A percentile compares a stretch with the other conserved stretches of the same genome.
These are phyloP conservation scores for Xylaria sp. DNA, from an alignment of 2,329 filamentous ascomycete genomes.

Conservation along the genomic window DNA sequence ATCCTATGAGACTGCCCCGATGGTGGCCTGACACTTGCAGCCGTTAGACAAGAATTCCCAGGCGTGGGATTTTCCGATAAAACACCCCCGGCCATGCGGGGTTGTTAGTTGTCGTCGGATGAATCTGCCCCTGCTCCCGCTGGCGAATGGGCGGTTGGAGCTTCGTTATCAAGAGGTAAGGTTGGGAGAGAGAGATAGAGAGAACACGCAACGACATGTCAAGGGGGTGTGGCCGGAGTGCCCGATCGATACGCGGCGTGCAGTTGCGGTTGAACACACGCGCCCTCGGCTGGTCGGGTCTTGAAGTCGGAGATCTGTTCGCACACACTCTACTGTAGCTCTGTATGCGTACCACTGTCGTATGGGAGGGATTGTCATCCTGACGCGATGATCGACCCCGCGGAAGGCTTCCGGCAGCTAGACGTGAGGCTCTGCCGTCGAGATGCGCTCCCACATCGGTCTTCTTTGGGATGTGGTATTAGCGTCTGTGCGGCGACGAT, in stretches of 20 bases:
- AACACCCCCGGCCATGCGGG: slow-evolving; percentile 26
- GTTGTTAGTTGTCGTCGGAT: slow-evolving; percentile 3
- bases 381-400: slow-evolving; percentile 32
- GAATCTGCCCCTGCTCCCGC: slow-evolving; percentile 4
- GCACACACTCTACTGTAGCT: neutral
- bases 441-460: slow-evolving; percentile 6
- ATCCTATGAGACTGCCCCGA: slow-evolving; percentile 2
- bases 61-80: slow-evolving; percentile 25
- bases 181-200: neutral
- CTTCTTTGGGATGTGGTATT: neutral
- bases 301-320: slow-evolving; percentile 19
- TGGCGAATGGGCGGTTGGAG: slow-evolving; percentile 22
- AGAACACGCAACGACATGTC: slow-evolving; percentile 2
- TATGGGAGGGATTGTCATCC: slow-evolving; percentile 10
- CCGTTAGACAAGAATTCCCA: slow-evolving; percentile 12
- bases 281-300: slow-evolving; percentile 7
- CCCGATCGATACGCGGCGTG: slow-evolving; percentile 31
- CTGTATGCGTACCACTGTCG: slow-evolving; percentile 13
- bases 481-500: neutral
- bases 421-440: slow-evolving; percentile 35
- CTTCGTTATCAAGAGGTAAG: slow-evolving; percentile 19
- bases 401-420: slow-evolving; percentile 32
- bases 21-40: slow-evolving; percentile 21
- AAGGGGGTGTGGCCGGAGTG: slow-evolving; percentile 2
- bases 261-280: slow-evolving; percentile 15